These are phyloP conservation scores for Penicillium sp. DNA, from an alignment of 2,329 filamentous ascomycete species.

Conservation along the genomic window DNA sequence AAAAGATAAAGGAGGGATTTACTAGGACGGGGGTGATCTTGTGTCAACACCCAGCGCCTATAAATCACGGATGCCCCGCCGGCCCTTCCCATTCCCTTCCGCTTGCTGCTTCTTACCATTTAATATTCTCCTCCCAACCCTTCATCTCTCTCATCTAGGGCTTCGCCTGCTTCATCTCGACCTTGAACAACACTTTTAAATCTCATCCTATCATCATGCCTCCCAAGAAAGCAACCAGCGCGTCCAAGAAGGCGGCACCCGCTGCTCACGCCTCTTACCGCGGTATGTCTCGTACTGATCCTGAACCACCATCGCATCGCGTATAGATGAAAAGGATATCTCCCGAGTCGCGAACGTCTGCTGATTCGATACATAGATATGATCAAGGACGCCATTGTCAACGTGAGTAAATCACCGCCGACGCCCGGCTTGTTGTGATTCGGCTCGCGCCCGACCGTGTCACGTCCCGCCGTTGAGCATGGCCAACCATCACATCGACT, in stretches of 20 bases:
- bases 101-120: conserved; percentile 30
- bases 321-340: conserved; percentile 32
- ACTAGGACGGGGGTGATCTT: conserved; percentile 33
- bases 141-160: conserved; percentile 8
- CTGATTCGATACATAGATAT: conserved; percentile 58
- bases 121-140: conserved; percentile 12
- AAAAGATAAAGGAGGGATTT: conserved; percentile 1
- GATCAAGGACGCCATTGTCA: conserved; percentile 68
- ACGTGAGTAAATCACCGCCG: conserved; percentile 57
- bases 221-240: conserved; percentile 58
- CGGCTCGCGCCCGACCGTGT: conserved; percentile 39
- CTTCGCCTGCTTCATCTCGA: conserved; percentile 12
- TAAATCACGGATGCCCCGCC: conserved; percentile 43
- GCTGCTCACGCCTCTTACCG: conserved; percentile 61
- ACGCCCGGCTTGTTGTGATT: conserved; percentile 44
- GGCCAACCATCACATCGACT: conserved; percentile 24
- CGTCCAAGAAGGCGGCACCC: conserved; percentile 56
- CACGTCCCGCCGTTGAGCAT: conserved; percentile 27
- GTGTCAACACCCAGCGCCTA: conserved; percentile 41
- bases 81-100: conserved; percentile 36
- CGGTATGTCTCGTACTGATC: conserved; percentile 52
- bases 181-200: conserved; percentile 6
- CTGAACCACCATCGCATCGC: conserved; percentile 46
- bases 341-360: conserved; percentile 50
- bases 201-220: conserved; percentile 50